These are phyloP conservation scores for Pseudotsuga menziesii DNA, from an alignment of 75 land plant species.

Conservation along the genomic window DNA sequence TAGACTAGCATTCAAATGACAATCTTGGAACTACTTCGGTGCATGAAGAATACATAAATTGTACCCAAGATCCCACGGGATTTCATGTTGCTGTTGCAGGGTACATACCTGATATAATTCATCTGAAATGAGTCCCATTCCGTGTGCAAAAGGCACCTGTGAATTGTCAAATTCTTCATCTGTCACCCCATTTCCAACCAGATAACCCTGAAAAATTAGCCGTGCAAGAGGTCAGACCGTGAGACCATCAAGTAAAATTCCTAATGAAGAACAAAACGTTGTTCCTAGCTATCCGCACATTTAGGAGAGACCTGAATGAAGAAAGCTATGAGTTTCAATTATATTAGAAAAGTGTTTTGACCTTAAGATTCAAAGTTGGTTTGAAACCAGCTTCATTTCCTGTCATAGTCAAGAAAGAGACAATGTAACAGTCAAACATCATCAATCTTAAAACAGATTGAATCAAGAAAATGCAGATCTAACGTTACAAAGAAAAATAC, in stretches of 20 bases:
- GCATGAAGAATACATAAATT: too few species aligned
- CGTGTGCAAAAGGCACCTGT: constrained; percentile 85
- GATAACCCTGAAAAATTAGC: constrained; percentile 61
- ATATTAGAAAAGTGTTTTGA: constrained; percentile 6
- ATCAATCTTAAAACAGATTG: too few species aligned
- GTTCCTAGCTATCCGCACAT: not conserved
- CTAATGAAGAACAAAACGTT: not conserved
- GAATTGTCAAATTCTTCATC: constrained; percentile 82
- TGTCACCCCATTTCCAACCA: constrained; percentile 87
- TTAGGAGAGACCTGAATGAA: too few species aligned
- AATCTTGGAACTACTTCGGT: too few species aligned
- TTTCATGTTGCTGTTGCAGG: not conserved
- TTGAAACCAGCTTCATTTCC: constrained; percentile 61
- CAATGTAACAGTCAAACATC: too few species aligned
- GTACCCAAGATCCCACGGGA: too few species aligned
- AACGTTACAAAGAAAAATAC: too few species aligned
- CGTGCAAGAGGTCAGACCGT: not conserved
- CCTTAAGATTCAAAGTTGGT: constrained; percentile 82
- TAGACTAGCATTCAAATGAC: not conserved
- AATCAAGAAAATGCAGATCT: too few species aligned
- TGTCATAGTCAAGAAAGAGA: constrained; percentile 17
- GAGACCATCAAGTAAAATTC: not conserved
- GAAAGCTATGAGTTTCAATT: too few species aligned
- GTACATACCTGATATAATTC: constrained; percentile 41
- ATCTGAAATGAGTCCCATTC: constrained; percentile 90